Conservation (phyloP, 2,329 filamentous ascomycete species). For the Cryoendolithus antarcticus region DNA sequence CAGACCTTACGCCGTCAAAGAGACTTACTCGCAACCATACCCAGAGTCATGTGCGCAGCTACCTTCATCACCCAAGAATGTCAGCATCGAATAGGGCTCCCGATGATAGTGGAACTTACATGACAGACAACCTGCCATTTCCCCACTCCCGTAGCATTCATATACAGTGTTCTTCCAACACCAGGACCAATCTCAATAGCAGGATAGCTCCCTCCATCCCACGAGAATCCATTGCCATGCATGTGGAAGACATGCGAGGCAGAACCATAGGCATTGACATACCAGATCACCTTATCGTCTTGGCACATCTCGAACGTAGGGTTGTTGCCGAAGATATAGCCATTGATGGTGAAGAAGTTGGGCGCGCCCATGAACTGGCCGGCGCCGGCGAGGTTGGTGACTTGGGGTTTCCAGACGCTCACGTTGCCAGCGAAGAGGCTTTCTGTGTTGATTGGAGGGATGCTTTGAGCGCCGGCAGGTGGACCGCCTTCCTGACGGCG, state of each 20-base stretch:
- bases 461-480: no score
- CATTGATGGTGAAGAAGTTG: constrained; percentile 16
- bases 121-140: constrained; percentile 18
- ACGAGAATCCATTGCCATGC: constrained; percentile 17
- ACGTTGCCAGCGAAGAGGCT: constrained; percentile 10
- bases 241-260: constrained; percentile 20
- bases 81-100: no score
- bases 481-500: no score
- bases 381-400: constrained; percentile 10
- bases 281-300: constrained; percentile 21
- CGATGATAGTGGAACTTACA: no score
- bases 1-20: no score
- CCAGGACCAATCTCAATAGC: constrained; percentile 14
- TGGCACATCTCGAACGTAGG: constrained; percentile 20
- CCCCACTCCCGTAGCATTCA: constrained; percentile 15
- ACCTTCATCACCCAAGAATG: no score
- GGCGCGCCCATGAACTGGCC: constrained; percentile 8
- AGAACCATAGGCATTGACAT: constrained; percentile 15
- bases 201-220: constrained; percentile 8
- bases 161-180: constrained; percentile 16
- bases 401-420: constrained; percentile 12
- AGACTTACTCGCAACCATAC: no score
- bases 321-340: constrained; percentile 19
- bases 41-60: no score
- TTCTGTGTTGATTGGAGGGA: constrained; percentile 3